Evolutionary conservation across 805 yeast genomes (phyloP).

Genomic region (Candida xyloterini): DNA sequence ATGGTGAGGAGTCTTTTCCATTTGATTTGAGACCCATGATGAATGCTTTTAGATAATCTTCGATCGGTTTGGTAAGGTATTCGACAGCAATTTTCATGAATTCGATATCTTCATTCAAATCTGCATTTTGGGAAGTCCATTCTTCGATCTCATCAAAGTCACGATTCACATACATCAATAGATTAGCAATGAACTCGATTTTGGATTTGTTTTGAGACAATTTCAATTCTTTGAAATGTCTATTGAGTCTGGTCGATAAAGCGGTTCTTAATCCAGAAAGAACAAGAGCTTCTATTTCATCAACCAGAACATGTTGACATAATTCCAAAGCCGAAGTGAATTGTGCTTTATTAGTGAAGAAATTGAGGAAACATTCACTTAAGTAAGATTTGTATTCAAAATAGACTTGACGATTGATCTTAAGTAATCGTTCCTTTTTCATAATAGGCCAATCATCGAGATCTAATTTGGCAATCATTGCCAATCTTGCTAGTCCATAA

Average conservation of each 20-base stretch:
- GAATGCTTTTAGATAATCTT: slow-evolving; percentile 19
- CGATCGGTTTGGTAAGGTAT: slow-evolving; percentile 19
- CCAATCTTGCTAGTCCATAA: slow-evolving; percentile 24
- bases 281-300: slow-evolving; percentile 15
- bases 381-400: slow-evolving; percentile 12
- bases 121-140: slow-evolving; percentile 26
- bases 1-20: slow-evolving; percentile 1
- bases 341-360: slow-evolving; percentile 15
- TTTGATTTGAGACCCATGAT: slow-evolving; percentile 12
- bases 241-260: slow-evolving; percentile 12
- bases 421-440: slow-evolving; percentile 14
- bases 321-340: slow-evolving; percentile 23
- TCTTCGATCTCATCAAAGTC: slow-evolving; percentile 26
- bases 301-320: slow-evolving; percentile 18
- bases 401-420: slow-evolving; percentile 17
- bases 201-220: slow-evolving; percentile 11
- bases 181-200: slow-evolving; percentile 17
- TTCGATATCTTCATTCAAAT: slow-evolving; percentile 19
- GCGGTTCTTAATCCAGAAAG: slow-evolving; percentile 8
- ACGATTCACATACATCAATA: slow-evolving; percentile 18
- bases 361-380: slow-evolving; percentile 17
- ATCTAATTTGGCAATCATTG: slow-evolving; percentile 25
- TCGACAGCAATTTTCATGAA: slow-evolving; percentile 20
- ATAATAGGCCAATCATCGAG: slow-evolving; percentile 27
- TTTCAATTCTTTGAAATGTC: slow-evolving; percentile 14